Percentiles rank a stretch among this genome's conserved stretches.
Conservation (phyloP, 2,329 filamentous ascomycete genomes). For the Pestalotiopsis sp. region DNA sequence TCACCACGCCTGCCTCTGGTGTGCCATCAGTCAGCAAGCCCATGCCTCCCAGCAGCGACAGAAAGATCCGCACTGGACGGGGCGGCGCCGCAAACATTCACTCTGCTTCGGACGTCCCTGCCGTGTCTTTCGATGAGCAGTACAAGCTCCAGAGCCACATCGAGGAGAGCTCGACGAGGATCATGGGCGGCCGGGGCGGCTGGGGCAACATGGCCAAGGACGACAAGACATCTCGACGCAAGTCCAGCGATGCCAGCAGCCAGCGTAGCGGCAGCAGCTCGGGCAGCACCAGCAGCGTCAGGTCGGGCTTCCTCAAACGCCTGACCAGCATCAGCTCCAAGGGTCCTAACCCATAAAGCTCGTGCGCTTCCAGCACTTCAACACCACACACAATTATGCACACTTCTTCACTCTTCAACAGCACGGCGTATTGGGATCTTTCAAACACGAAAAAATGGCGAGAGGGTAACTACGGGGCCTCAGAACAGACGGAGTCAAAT, state of each 20-base stretch:
- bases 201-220: slow-evolving; percentile 55
- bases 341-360: slow-evolving; percentile 29
- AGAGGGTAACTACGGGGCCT: slow-evolving; percentile 27
- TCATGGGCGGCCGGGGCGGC: slow-evolving; percentile 67
- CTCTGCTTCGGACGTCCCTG: slow-evolving; percentile 51
- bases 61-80: slow-evolving; percentile 65
- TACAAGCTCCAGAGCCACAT: slow-evolving; percentile 56
- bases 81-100: slow-evolving; percentile 69
- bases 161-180: slow-evolving; percentile 54
- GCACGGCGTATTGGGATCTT: background rate
- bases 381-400: background rate
- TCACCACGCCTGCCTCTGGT: slow-evolving; percentile 43
- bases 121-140: slow-evolving; percentile 70
- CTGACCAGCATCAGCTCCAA: slow-evolving; percentile 37
- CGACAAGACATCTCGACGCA: slow-evolving; percentile 14
- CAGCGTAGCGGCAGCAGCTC: slow-evolving; percentile 31
- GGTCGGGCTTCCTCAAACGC: slow-evolving; percentile 39
- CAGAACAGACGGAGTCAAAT: slow-evolving; percentile 31
- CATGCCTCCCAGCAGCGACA: slow-evolving; percentile 38
- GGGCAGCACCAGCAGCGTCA: slow-evolving; percentile 27
- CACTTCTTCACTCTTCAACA: slow-evolving; percentile 4
- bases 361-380: background rate
- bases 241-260: slow-evolving; percentile 32
- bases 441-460: slow-evolving; percentile 1
- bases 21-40: slow-evolving; percentile 47